These are phyloP conservation scores for Irpex lacteus DNA, from an alignment of 1,284 basidiomycete species.

Conservation along the genomic window DNA sequence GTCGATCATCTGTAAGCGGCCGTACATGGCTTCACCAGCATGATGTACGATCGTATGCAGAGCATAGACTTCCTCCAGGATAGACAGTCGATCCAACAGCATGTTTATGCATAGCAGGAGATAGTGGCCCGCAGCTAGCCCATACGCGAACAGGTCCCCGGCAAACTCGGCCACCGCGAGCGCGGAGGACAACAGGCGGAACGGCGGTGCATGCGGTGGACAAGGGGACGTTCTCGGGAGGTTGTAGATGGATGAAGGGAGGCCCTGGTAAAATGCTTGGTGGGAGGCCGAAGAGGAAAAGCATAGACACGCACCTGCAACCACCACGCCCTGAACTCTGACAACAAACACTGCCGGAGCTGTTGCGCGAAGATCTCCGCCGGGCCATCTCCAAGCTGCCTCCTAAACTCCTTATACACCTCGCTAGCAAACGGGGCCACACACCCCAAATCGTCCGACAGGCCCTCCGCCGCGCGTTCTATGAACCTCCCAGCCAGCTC, in stretches of 20 bases:
- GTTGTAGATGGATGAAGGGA: conserved; percentile 14
- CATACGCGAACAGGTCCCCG: conserved; percentile 30
- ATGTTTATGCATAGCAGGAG: conserved; percentile 26
- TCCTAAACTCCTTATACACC: conserved; percentile 24
- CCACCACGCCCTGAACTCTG: conserved; percentile 34
- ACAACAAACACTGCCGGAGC: conserved; percentile 27
- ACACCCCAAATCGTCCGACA: conserved; percentile 9
- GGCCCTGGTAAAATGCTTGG: conserved; percentile 3
- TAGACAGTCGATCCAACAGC: conserved; percentile 23
- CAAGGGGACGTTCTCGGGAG: conserved; percentile 11
- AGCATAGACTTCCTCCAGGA: conserved; percentile 30
- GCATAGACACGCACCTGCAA: conserved; percentile 27
- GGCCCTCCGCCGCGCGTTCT: conserved; percentile 18
- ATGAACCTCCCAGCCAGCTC: conserved; percentile 20
- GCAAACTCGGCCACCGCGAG: conserved; percentile 28
- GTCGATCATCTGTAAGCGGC: conserved; percentile 10
- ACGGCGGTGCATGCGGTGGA: conserved; percentile 11
- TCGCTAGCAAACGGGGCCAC: conserved; percentile 30
- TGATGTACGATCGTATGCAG: conserved; percentile 26
- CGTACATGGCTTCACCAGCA: conserved; percentile 14
- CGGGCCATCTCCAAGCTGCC: conserved; percentile 17
- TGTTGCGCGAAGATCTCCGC: conserved; percentile 28
- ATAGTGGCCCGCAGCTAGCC: conserved; percentile 22
- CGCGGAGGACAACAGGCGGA: conserved; percentile 25
- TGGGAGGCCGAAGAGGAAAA: not conserved